Conservation (phyloP, 2,329 filamentous ascomycete genomes). For the Aspergillus viridinutans region DNA sequence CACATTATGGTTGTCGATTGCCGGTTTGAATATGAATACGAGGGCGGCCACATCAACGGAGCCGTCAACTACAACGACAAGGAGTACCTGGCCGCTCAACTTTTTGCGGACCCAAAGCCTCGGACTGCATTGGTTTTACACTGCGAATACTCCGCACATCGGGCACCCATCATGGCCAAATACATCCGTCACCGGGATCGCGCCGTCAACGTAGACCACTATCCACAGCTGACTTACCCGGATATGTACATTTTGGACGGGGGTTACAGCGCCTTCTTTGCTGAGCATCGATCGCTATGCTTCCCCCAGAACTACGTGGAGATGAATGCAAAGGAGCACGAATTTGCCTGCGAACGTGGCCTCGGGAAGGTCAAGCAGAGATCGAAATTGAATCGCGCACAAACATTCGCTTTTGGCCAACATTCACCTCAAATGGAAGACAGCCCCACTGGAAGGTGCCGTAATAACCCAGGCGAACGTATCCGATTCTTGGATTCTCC, state of each 20-base stretch:
- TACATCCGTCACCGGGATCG: slow-evolving; percentile 88
- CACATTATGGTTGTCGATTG: slow-evolving; percentile 89
- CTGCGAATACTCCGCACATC: slow-evolving; percentile 97
- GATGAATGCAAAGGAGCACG: slow-evolving; percentile 91
- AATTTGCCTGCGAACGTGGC: slow-evolving; percentile 87
- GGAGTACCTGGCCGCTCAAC: slow-evolving; percentile 71
- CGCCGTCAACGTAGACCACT: slow-evolving; percentile 75
- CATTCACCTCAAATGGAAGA: slow-evolving; percentile 58
- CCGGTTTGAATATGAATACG: slow-evolving; percentile 97
- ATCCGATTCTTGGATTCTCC: slow-evolving; percentile 32
- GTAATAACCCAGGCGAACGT: slow-evolving; percentile 29
- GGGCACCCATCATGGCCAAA: slow-evolving; percentile 93
- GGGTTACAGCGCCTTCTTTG: slow-evolving; percentile 91
- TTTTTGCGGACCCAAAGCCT: slow-evolving; percentile 68
- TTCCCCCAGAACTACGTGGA: slow-evolving; percentile 94
- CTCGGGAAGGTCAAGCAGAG: slow-evolving; percentile 89
- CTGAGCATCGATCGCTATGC: slow-evolving; percentile 72
- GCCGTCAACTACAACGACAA: slow-evolving; percentile 98
- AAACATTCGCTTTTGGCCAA: slow-evolving; percentile 93
- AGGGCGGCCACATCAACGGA: slow-evolving; percentile 89
- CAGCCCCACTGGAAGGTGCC: slow-evolving; percentile 54
- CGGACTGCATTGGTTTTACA: slow-evolving; percentile 86
- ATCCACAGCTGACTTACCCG: slow-evolving; percentile 87
- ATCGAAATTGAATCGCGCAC: slow-evolving; percentile 77
- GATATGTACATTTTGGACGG: slow-evolving; percentile 97